phyloP scores from a whole-genome alignment of 164 flowering plant species.

The Umbilicus rupestris region DNA sequence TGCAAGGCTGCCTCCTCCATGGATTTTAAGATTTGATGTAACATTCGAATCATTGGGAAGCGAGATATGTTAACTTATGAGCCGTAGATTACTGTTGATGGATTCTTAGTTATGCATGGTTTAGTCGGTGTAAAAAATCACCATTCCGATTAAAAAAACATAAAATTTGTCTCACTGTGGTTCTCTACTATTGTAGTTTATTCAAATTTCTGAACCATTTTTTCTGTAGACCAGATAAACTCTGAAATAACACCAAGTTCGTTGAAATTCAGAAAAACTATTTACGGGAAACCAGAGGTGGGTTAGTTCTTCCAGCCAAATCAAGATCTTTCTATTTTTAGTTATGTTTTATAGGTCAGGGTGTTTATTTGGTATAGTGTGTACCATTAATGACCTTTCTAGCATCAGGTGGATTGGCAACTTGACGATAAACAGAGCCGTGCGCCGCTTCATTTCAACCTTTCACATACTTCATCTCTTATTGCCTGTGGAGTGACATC shows the following conservation, averaged over 20 bases:
- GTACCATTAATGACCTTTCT: not conserved
- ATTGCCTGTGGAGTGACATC: conserved; percentile 92
- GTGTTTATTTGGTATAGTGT: not conserved
- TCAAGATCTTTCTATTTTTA: not conserved
- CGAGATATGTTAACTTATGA: no score
- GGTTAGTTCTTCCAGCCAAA: conserved; percentile 12
- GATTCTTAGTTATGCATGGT: no score
- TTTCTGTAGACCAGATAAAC: conserved; percentile 59
- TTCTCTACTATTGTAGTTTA: not conserved
- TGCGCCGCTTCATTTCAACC: conserved; percentile 67
- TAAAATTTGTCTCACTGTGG: no score
- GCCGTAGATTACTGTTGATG: no score
- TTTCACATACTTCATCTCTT: conserved; percentile 84
- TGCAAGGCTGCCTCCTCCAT: not conserved
- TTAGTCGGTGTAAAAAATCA: no score
- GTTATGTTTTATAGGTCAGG: not conserved
- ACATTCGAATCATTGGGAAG: no score
- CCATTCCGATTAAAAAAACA: no score
- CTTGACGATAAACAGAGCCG: conserved; percentile 24
- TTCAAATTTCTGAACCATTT: conserved; percentile 5
- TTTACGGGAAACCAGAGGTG: conserved; percentile 91
- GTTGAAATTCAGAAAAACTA: conserved; percentile 65
- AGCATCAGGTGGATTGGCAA: conserved; percentile 61
- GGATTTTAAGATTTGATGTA: no score
- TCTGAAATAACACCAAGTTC: conserved; percentile 42